These are phyloP conservation scores for Dichotomopilus funicola DNA, from an alignment of 2,329 filamentous ascomycete species.

Conservation along the genomic window DNA sequence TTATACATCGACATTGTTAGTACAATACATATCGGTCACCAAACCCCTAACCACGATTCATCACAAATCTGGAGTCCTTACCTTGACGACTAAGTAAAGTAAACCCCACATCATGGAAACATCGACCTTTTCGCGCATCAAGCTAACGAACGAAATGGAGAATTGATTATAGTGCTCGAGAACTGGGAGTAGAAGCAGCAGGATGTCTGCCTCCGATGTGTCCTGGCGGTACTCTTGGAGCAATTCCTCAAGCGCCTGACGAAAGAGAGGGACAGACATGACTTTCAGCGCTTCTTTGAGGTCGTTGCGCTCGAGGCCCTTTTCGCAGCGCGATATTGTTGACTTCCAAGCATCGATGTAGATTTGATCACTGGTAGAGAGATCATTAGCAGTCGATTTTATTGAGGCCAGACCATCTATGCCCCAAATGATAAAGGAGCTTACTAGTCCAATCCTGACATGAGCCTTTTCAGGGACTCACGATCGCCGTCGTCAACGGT, in stretches of 20 bases:
- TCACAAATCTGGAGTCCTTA: not conserved
- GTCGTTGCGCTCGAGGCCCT: not conserved
- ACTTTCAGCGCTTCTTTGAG: not conserved
- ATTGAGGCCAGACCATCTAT: no score
- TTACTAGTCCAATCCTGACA: no score
- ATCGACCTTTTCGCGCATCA: not conserved
- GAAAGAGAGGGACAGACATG: not conserved
- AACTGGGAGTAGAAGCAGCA: not conserved
- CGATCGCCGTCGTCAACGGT: no score
- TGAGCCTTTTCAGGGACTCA: no score
- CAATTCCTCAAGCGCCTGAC: not conserved
- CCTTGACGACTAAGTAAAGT: not conserved
- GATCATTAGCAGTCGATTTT: not conserved
- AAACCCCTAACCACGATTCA: no score
- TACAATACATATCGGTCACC: no score
- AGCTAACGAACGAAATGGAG: not conserved
- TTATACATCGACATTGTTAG: not conserved
- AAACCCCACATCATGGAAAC: not conserved
- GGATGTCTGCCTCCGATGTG: not conserved
- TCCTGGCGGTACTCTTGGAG: not conserved
- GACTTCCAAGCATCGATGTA: not conserved
- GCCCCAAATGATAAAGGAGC: no score
- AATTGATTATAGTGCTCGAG: not conserved
- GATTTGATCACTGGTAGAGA: not conserved
- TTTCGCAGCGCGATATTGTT: not conserved